Percentiles rank a stretch among this genome's conserved stretches.
phyloP scores from a whole-genome alignment of 1,284 basidiomycete genomes.

The Phlebopus sp. region DNA sequence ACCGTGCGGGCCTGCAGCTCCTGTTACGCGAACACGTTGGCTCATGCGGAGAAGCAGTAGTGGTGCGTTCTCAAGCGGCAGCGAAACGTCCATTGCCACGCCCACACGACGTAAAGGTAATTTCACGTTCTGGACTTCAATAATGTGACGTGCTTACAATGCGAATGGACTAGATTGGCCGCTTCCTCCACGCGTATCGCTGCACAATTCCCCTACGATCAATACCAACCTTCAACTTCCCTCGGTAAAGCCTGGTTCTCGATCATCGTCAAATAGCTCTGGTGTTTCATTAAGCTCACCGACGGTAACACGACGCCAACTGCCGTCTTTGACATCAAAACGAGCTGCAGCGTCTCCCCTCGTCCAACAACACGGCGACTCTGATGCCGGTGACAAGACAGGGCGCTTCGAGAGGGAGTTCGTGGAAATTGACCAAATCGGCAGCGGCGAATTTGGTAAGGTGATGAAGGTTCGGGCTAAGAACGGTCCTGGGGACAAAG shows the following conservation, averaged over 20 bases:
- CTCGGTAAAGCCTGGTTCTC: conserved; percentile 49
- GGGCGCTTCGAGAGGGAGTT: conserved; percentile 80
- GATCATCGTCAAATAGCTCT: conserved; percentile 54
- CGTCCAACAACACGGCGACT: conserved; percentile 9
- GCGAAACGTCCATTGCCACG: conserved; percentile 63
- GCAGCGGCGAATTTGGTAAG: conserved; percentile 92
- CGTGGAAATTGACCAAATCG: conserved; percentile 78
- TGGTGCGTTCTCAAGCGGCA: conserved; percentile 71
- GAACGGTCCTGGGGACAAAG: conserved; percentile 44
- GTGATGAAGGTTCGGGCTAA: conserved; percentile 88
- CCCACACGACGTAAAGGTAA: conserved; percentile 54
- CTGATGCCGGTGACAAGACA: conserved; percentile 29
- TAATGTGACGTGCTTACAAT: conserved; percentile 7
- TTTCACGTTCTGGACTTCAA: conserved; percentile 23
- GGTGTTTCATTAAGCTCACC: conserved; percentile 38
- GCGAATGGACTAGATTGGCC: conserved; percentile 45
- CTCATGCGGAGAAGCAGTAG: conserved; percentile 73
- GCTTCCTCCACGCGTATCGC: conserved; percentile 43
- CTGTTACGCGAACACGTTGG: conserved; percentile 49
- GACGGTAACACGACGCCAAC: conserved; percentile 26
- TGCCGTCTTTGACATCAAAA: conserved; percentile 18
- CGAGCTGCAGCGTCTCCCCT: conserved; percentile 16
- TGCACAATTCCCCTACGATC: conserved; percentile 30
- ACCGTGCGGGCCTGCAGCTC: conserved; percentile 31
- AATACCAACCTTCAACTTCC: conserved; percentile 38